Evolutionary conservation across 1,284 basidiomycete genomes (phyloP).

Genomic region (Puccinia hordei): DNA sequence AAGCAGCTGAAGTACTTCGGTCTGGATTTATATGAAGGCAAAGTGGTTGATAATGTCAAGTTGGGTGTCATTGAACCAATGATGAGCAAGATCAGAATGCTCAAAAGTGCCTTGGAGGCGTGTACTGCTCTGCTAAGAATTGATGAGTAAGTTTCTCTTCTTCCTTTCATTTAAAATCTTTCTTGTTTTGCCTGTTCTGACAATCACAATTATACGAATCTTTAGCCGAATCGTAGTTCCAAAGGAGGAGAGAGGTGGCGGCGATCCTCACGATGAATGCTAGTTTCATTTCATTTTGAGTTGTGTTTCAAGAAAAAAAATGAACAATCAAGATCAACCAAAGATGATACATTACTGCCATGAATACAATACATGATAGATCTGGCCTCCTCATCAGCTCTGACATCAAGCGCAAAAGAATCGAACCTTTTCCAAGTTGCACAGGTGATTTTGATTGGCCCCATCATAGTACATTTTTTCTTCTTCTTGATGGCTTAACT

Average conservation of each 20-base stretch:
- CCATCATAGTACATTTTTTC: too few relatives aligned
- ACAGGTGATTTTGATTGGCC: too few relatives aligned
- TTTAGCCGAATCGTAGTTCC: slow-evolving; percentile 49
- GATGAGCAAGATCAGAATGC: slow-evolving; percentile 90
- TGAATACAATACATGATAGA: not conserved
- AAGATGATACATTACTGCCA: not conserved
- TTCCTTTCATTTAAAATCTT: not conserved
- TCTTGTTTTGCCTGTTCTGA: not conserved
- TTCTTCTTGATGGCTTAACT: too few relatives aligned
- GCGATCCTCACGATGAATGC: slow-evolving; percentile 47
- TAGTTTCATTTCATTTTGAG: not conserved
- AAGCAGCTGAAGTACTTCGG: slow-evolving; percentile 92
- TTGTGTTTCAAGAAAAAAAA: not conserved
- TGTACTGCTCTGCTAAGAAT: slow-evolving; percentile 92
- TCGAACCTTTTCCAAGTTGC: too few relatives aligned
- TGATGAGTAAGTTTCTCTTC: slow-evolving; percentile 68
- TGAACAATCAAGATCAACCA: not conserved
- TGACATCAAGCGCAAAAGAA: too few relatives aligned
- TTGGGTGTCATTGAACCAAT: slow-evolving; percentile 96
- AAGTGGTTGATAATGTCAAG: slow-evolving; percentile 89
- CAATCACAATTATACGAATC: not conserved
- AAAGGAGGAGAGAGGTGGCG: slow-evolving; percentile 51
- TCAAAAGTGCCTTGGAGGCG: slow-evolving; percentile 96
- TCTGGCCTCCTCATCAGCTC: too few relatives aligned
- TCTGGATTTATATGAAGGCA: slow-evolving; percentile 88